Base-by-base conservation (phyloP, 2,329 filamentous ascomycete genomes). In the Canariomyces notabilis region DNA sequence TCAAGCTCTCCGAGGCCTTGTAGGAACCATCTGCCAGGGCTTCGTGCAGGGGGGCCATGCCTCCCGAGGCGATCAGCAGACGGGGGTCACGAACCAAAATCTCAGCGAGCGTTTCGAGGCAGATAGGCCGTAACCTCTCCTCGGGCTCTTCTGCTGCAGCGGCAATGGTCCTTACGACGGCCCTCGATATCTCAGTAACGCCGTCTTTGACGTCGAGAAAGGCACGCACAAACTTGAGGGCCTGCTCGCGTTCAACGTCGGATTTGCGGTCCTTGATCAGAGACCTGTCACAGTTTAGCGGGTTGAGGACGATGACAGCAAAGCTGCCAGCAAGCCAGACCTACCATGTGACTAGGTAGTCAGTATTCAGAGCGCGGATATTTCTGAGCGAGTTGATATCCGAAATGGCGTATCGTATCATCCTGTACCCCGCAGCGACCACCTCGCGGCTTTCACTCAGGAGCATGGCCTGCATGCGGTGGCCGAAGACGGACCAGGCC, bases 171-270 rank as follows among this genome's bases (percentile, higher is more conserved):
- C 93, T 82, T 6, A 95, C 86, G 16, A 98, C 82, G 1, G 88
- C 84, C 48, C 87, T 79, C 1, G 93, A 94, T 29, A 98, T 78
- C 63, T 98, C 91, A 52, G 80, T 78, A 7, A 94, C 83, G 9
- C 93, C 93, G 52, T 89, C 88, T 62, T 96, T 96, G 54, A 97
- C 89, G 62, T 98, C 93, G 2, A 98, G 72, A 60, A 98, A 98
- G 8, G 90, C 88, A 49, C 93, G 82, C 20, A 97, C 84, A 63
- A 98, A 96, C 64, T 98, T 98, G 59, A 98, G 73, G 11, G 93
- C 93, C 67, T 98, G 93, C 65, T 98, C 93, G 44, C 94, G 80
- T 69, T 98, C 93, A 15, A 98, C 87, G 57, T 91, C 90, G n/a
- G 91, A 88, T 65, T 96, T 97, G 61, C 87, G 85, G 64, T 97